These are phyloP conservation scores for Curvularia eragrostidis DNA, from an alignment of 2,329 filamentous ascomycete species.

Conservation along the genomic window DNA sequence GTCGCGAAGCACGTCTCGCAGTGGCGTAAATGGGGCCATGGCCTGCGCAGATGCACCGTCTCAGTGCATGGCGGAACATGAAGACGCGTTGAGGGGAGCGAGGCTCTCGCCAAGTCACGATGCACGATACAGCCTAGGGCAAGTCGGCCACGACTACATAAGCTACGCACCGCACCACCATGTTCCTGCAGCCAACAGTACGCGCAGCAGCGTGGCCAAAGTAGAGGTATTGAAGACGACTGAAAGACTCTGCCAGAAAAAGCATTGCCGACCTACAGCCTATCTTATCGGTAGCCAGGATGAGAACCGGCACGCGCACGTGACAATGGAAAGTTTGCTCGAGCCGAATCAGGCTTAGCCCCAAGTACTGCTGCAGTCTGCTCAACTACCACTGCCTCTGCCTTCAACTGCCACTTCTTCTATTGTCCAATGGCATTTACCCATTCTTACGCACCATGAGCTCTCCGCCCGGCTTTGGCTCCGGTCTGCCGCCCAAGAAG, in stretches of 20 bases:
- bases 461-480: background rate
- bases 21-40: conserved; percentile 9
- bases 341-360: background rate
- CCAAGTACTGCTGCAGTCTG: background rate
- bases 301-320: background rate
- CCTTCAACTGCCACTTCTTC: background rate
- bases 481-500: background rate
- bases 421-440: background rate
- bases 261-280: background rate
- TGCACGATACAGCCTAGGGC: conserved; percentile 19
- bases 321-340: background rate
- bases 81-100: conserved; percentile 25
- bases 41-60: conserved; percentile 23
- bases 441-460: background rate
- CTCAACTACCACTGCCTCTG: background rate
- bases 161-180: conserved; percentile 16
- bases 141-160: conserved; percentile 12
- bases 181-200: background rate
- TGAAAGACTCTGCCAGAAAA: background rate
- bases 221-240: background rate
- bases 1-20: conserved; percentile 30
- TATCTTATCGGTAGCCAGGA: background rate
- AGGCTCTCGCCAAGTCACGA: conserved; percentile 34
- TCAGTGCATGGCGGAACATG: conserved; percentile 49
- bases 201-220: background rate